Base-by-base conservation (phyloP, 2,329 filamentous ascomycete species). In the Clonostachys solani region DNA sequence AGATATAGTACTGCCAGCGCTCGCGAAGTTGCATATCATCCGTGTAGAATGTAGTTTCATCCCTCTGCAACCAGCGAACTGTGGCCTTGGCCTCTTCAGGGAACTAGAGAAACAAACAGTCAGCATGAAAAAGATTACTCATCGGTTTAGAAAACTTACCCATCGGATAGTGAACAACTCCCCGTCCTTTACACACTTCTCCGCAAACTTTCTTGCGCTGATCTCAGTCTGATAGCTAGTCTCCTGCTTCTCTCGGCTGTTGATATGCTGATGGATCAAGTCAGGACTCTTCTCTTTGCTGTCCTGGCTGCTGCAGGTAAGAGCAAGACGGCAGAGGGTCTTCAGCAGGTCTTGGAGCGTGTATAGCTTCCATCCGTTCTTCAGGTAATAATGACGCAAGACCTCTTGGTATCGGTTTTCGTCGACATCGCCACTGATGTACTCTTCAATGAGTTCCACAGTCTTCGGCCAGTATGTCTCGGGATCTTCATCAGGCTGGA, bases 1-100 rank as follows among this genome's bases (percentile, higher is more conserved):
- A 92, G 48, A 96, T 89, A 63, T 99, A 99, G 70, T 95, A 95
- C 57, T 92, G 89, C 94, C 94, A 99, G 37, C 83, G 78, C 52
- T 90, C 84, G 48, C 86, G 85, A 44, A 84, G 81, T 60, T 94
- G 87, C 73, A 96, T 86, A 55, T 96, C 90, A 54, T 95, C 89
- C 60, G 86, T 86, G 56, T 94, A 91, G 63, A 96, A 90, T 0
- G 95, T 87, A 38, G 82, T 83, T 55, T 87, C 83, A 44, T 86
- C 81, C 45, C 80, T 76, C 55, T 83, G 80, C 44, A 87, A 68
- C 77, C 81, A 84, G 41, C 89, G 89, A 12, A 95, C 77, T 2
- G 81, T 84, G 34, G 87, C 83, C 60, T 87, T 82, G 50, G 77
- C 78, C 53, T 78, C 80, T 17, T 72, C 67, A n/a, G 89, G 88